Base-by-base conservation (phyloP, 2,329 filamentous ascomycete genomes). In the Huntiella savannae region DNA sequence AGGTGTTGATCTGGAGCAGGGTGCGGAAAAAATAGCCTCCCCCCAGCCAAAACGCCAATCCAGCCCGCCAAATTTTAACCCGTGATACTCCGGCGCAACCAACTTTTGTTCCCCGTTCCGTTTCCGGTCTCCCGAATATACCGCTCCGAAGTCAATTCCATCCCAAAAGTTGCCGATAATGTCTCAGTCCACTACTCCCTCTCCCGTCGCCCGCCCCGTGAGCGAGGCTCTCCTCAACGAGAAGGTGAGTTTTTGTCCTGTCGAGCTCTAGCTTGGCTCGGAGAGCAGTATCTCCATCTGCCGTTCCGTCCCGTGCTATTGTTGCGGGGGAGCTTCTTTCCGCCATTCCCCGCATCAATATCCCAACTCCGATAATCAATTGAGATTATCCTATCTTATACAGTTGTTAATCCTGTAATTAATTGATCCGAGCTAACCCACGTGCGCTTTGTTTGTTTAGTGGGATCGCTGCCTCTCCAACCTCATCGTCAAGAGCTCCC, bases 401-500 rank as follows among this genome's bases (percentile, higher is more conserved):
- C 22, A 28, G 22, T 10, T 7, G 22, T 7, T 28, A 7, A 28
- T 28, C 2, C 15, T 28, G n/a, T 6, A 22, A 15, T 28, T 28
- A 3, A 11, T 40, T 45, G 16, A 38, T 5, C 33, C 16, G 33
- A 32, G 39, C 54, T 53, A 50, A 57, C 43, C 11, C 19, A 4
- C 19, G 55, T 54, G 51, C 61, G 54, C 52, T 35, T 16, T 16
- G 28, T 50, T 12, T 15, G 12, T 52, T 37, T 52, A 98, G 91
- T 98, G 91, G 91, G 91, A 98, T 64, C 88, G 83, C 68, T 95
- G 91, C 67, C 79, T 98, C 56, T 96, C 91, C 56, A 95, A 92
- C 60, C 77, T 95, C 64, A 77, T 98, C 61, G 92, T 98, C 71
- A 87, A 92, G 66, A 96, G 88, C 54, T 80, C 83, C 48, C 81